phyloP scores from a whole-genome alignment of 228 moss, liverwort and hornwort species.

The Sphagnum magellanicum region DNA sequence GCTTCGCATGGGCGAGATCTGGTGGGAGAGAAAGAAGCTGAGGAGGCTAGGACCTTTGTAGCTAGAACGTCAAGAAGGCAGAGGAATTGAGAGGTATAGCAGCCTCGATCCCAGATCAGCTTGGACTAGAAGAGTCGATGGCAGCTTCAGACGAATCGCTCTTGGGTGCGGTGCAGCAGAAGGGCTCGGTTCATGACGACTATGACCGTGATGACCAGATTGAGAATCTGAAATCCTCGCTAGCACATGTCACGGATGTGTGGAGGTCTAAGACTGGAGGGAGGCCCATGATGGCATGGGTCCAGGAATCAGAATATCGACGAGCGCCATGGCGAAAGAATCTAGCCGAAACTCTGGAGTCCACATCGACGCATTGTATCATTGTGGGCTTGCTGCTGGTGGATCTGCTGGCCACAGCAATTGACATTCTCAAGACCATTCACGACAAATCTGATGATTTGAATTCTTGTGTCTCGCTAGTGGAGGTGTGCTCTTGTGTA shows the following conservation, averaged over 20 bases:
- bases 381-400: slow-evolving; percentile 61
- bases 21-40: too few species aligned
- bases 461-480: slow-evolving; percentile 31
- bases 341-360: slow-evolving; percentile 58
- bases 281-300: slow-evolving; percentile 22
- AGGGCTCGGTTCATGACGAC: neutral
- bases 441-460: slow-evolving; percentile 75
- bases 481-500: slow-evolving; percentile 55
- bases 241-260: slow-evolving; percentile 5
- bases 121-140: too few species aligned
- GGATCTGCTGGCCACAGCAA: slow-evolving; percentile 72
- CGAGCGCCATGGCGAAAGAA: slow-evolving; percentile 63
- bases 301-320: slow-evolving; percentile 6
- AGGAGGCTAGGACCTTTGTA: too few species aligned
- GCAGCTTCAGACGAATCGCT: too few species aligned
- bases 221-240: slow-evolving; percentile 5
- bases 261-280: slow-evolving; percentile 6
- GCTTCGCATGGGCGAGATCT: too few species aligned
- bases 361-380: slow-evolving; percentile 55
- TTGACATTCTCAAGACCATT: slow-evolving; percentile 81
- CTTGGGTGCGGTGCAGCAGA: neutral
- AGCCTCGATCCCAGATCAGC: too few species aligned
- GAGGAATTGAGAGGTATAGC: too few species aligned
- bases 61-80: too few species aligned
- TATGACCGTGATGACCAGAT: neutral